Evolutionary conservation across 192 early-diverging fungal species (phyloP), one percentile per base, ranked within the genome.

Genomic region (Backusella circina): DNA sequence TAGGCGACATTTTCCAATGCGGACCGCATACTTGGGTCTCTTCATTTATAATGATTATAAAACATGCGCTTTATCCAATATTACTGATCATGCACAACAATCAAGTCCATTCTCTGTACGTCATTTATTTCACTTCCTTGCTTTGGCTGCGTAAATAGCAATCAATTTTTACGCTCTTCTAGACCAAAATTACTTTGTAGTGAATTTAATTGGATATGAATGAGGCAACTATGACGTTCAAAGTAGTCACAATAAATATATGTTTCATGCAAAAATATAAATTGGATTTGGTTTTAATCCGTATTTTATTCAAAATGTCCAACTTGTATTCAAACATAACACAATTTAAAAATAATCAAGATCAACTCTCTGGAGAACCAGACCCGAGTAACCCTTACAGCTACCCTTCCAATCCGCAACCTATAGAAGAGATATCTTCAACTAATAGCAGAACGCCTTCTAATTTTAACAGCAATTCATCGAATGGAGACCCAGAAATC

Each of bases 371-470:
- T 28, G 21, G 54, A 12, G 54, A 61, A 9, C 23, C 73, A 67
- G 73, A 75, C 1, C 5, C 31, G 36, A 67, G 65, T n/a, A 75
- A 75, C n/a, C 73, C 73, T 13, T 75, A 75, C 65, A 75, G 18
- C 26, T 67, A 75, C 54, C 65, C 73, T 4, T 16, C 23, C 30
- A 75, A 75, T 30, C 72, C 54, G 7, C n/a, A n/a, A 12, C 21
- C 64, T 44, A 21, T 32, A 39, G 3, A 37, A 13, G 30, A n/a
- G 50, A 50, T 28, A 3, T 50, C 65, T 7, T 38, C 33, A 32
- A 41, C 13, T 30, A 37, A 35, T 41, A 33, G 18, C 1, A 66
- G 31, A 13, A 51, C n/a, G 21, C 15, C 50, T 16, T 36, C 35
- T 31, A 32, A 38, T 23, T 33, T 38, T n/a, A 44, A n/a, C 39